Conservation (phyloP, 371 early-diverging fungal species). For the Gilbertella persicaria region DNA sequence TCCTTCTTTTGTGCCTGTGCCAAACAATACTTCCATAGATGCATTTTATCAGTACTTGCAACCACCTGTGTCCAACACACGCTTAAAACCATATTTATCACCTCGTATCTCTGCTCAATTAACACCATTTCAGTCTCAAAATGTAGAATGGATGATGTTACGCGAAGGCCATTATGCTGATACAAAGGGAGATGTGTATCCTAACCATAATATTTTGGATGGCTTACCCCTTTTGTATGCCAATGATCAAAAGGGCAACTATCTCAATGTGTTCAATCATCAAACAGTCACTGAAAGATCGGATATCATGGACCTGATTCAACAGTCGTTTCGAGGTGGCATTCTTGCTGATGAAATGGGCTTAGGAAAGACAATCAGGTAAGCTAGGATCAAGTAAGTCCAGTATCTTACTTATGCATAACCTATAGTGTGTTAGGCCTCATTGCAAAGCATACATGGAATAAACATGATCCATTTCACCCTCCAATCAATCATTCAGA, state of each 20-base stretch:
- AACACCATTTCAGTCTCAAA: constrained; percentile 43
- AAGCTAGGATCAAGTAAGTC: not conserved
- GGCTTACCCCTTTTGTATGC: constrained; percentile 6
- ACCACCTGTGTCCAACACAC: constrained; percentile 21
- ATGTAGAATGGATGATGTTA: constrained; percentile 42
- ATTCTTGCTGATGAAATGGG: constrained; percentile 98
- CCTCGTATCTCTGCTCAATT: constrained; percentile 17
- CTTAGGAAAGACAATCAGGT: constrained; percentile 92
- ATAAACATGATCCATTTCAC: constrained; percentile 8
- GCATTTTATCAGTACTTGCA: constrained; percentile 31
- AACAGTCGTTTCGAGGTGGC: constrained; percentile 46
- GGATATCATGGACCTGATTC: not conserved
- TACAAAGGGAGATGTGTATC: not conserved
- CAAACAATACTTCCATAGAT: constrained; percentile 9
- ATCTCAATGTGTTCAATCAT: not conserved
- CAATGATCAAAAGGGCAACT: not conserved
- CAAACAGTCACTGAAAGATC: not conserved
- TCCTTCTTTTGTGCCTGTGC: not conserved
- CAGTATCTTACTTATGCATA: not conserved
- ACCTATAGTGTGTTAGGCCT: constrained; percentile 51
- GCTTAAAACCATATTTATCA: constrained; percentile 9
- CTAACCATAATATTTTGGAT: constrained; percentile 1
- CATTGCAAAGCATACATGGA: constrained; percentile 33
- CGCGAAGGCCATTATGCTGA: constrained; percentile 26
- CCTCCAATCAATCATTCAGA: not conserved